phyloP scores from a whole-genome alignment of 345 rosid species.

The Diplotaxis tenuifolia region DNA sequence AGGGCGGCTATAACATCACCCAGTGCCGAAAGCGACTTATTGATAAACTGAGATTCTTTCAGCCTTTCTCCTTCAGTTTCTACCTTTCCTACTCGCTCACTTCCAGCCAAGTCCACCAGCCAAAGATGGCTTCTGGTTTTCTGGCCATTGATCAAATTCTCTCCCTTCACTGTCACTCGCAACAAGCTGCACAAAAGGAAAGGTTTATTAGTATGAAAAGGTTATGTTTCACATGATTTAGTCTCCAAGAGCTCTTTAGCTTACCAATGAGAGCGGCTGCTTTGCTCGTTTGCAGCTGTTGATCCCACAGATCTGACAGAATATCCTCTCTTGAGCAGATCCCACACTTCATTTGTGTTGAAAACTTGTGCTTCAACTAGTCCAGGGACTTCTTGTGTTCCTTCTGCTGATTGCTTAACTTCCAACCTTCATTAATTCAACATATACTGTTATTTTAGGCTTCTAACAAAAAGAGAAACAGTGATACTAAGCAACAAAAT shows the following conservation, averaged over 20 bases:
- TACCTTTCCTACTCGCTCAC: background rate
- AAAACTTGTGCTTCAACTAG: background rate
- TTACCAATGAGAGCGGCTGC: slow-evolving; percentile 1
- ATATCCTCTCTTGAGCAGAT: background rate
- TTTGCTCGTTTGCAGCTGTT: background rate
- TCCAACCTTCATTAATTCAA: background rate
- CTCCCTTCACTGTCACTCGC: background rate
- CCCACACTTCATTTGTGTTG: background rate
- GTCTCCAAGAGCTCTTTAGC: background rate
- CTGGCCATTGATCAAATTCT: background rate
- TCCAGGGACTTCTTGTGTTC: background rate
- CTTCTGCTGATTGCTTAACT: background rate
- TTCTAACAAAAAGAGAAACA: background rate
- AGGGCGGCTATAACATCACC: background rate
- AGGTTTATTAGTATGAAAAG: background rate
- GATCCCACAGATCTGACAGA: background rate
- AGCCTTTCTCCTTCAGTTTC: background rate
- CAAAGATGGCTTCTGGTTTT: background rate
- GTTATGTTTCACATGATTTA: background rate
- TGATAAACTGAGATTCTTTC: background rate
- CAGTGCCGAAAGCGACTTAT: background rate
- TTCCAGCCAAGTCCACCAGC: background rate
- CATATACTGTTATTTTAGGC: background rate
- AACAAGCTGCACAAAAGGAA: background rate
- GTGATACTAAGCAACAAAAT: background rate